Evolutionary conservation across 2,329 filamentous ascomycete genomes (phyloP), one percentile per base, ranked within the genome.

Genomic region (Cucurbitaria berberidis): DNA sequence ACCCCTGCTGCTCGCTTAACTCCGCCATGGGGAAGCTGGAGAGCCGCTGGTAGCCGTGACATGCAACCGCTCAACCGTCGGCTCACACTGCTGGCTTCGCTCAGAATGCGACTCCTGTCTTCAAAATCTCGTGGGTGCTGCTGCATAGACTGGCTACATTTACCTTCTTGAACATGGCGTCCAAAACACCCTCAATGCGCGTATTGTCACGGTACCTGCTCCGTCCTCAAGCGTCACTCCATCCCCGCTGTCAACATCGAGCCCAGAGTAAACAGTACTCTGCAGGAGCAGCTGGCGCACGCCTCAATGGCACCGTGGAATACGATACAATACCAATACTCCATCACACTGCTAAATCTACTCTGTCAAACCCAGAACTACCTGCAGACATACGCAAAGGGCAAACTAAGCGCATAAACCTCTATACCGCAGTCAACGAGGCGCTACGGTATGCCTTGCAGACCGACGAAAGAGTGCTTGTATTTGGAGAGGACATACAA

Each of bases 401-500:
- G 40, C 83, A 83, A 15, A 93, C 91, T 2, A 91, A 91, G 73
- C 89, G 90, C 62, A 89, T 96, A 83, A 98, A 98, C 77, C 84
- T 97, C 32, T 97, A 95, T 78, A 91, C 96, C 74, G 89, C 95
- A 45, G 87, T 99, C 80, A 98, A 98, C 73, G 87, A 93, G 61
- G 93, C 93, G 10, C 82, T 99, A 19, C 85, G 89, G 19, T 90
- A 89, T 53, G 91, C 93, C 21, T 82, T 99, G 24, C 85, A 89
- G 15, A 85, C 88, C 30, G 93, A 97, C 66, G 91, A 96, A 60
- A 87, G 88, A 16, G 91, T 96, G 19, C 80, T 98, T 51, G 83
- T 99, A 9, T 99, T 99, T 68, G 95, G 95, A 36, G 95, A 99
- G 76, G 95, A 99, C 72, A 92, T 99, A 7, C 91, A 95, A 13